Evolutionary conservation across 2,329 filamentous ascomycete species (phyloP).

Genomic region (Raffaelea albimanens): DNA sequence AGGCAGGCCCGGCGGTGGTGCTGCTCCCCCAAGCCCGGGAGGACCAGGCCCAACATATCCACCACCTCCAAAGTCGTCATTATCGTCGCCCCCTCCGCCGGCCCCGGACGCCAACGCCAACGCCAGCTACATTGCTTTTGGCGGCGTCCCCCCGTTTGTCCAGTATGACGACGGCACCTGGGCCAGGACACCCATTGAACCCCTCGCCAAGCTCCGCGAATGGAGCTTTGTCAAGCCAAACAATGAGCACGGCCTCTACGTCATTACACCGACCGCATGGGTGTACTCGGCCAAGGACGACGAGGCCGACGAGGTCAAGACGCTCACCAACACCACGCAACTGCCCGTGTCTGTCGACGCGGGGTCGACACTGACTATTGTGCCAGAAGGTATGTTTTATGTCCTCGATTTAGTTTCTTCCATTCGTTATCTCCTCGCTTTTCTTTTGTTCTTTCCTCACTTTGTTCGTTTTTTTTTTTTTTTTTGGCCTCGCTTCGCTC

Average conservation of each 20-base stretch:
- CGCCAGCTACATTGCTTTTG: conserved; percentile 36
- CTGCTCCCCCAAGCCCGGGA: too few species aligned
- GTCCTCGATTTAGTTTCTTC: too few species aligned
- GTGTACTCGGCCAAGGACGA: conserved; percentile 11
- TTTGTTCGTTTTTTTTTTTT: too few species aligned
- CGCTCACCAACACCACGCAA: conserved; percentile 16
- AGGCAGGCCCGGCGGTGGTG: too few species aligned
- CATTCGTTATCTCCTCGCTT: too few species aligned
- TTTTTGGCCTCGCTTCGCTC: too few species aligned
- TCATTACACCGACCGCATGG: conserved; percentile 17
- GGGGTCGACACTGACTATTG: conserved; percentile 16
- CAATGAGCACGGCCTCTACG: conserved; percentile 17
- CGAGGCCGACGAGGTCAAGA: background rate
- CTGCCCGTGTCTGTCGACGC: conserved; percentile 18
- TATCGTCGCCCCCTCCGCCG: too few species aligned
- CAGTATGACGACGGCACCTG: conserved; percentile 16
- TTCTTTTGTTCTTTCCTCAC: too few species aligned
- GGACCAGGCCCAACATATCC: too few species aligned
- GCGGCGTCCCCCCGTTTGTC: conserved; percentile 36
- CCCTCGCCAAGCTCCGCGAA: conserved; percentile 12
- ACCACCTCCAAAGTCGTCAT: too few species aligned
- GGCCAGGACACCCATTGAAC: conserved; percentile 16
- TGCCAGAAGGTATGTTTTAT: conserved; percentile 17
- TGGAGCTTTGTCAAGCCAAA: background rate
- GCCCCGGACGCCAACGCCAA: conserved; percentile 8